phyloP scores from a whole-genome alignment of 2,329 filamentous ascomycete genomes.

The Penicillium sp. region DNA sequence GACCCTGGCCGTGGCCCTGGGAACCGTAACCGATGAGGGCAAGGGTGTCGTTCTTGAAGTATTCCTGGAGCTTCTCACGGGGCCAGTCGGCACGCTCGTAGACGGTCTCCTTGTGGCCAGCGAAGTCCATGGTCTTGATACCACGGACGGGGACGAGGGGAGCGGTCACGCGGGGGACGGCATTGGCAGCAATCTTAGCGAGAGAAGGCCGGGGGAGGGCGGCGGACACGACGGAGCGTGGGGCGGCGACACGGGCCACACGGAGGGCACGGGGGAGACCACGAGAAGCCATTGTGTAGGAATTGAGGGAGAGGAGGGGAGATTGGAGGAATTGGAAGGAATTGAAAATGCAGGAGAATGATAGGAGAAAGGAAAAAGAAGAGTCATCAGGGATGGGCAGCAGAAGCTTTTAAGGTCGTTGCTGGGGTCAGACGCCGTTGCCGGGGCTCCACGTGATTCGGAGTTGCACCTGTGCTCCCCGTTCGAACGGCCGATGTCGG shows the following conservation, averaged over 20 bases:
- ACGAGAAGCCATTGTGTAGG: constrained; percentile 53
- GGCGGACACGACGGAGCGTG: constrained; percentile 63
- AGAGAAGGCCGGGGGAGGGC: constrained; percentile 58
- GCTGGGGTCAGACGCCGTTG: constrained; percentile 17
- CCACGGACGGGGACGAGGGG: constrained; percentile 65
- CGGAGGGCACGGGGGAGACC: constrained; percentile 62
- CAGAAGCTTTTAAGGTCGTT: constrained; percentile 27
- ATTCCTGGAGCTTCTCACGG: constrained; percentile 97
- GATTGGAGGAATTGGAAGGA: constrained; percentile 14
- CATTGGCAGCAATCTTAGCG: constrained; percentile 44
- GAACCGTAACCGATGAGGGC: constrained; percentile 98
- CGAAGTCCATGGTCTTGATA: constrained; percentile 99
- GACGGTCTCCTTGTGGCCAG: constrained; percentile 90
- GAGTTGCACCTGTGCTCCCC: constrained; percentile 35
- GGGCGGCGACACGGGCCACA: constrained; percentile 60
- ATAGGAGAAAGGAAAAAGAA: constrained; percentile 20
- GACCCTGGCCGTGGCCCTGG: constrained; percentile 97
- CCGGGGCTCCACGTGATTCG: constrained; percentile 30
- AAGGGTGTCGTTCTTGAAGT: constrained; percentile 99
- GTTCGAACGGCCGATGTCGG: constrained; percentile 28
- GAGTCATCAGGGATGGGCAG: constrained; percentile 13
- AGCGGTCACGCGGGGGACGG: constrained; percentile 50
- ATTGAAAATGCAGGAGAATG: constrained; percentile 17
- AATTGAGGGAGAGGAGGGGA: constrained; percentile 23
- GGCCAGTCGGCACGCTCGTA: constrained; percentile 99